Conservation (phyloP, 768 basidiomycete species). For the Hydnomerulius pinastri region DNA sequence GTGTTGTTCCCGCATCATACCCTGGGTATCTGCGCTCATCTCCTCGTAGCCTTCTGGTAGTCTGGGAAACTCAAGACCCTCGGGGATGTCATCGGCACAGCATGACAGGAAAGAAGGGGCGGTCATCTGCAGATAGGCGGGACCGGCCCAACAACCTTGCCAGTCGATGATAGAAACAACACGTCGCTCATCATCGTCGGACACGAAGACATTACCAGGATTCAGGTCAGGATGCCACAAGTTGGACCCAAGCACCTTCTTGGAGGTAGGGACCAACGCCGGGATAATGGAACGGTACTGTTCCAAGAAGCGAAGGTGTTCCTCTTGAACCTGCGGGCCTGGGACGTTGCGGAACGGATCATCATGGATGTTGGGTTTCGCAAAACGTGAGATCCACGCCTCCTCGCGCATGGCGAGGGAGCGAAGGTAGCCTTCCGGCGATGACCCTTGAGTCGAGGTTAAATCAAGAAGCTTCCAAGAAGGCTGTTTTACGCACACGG, state of each 20-base stretch:
- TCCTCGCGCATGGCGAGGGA: slow-evolving; percentile 23
- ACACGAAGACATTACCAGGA: slow-evolving; percentile 27
- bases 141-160: slow-evolving; percentile 25
- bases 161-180: slow-evolving; percentile 32
- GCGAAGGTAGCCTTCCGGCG: slow-evolving; percentile 19
- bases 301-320: slow-evolving; percentile 21
- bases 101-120: slow-evolving; percentile 12
- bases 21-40: slow-evolving; percentile 12
- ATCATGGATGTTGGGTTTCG: slow-evolving; percentile 14
- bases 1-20: slow-evolving; percentile 8
- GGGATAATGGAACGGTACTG: slow-evolving; percentile 25
- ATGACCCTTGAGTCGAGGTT: slow-evolving; percentile 15
- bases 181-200: slow-evolving; percentile 11
- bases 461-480: slow-evolving; percentile 3
- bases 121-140: slow-evolving; percentile 16
- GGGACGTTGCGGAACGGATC: slow-evolving; percentile 17
- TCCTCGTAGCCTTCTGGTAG: slow-evolving; percentile 11
- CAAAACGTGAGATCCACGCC: slow-evolving; percentile 14
- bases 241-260: slow-evolving; percentile 20
- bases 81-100: slow-evolving; percentile 1
- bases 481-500: slow-evolving; percentile 30
- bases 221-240: slow-evolving; percentile 35
- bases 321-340: slow-evolving; percentile 16
- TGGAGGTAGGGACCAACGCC: slow-evolving; percentile 21
- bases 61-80: slow-evolving; percentile 14